Evolutionary conservation across 352 stramenopile species (phyloP), one percentile per base, ranked within the genome.

Genomic region (Phytophthora cajani): DNA sequence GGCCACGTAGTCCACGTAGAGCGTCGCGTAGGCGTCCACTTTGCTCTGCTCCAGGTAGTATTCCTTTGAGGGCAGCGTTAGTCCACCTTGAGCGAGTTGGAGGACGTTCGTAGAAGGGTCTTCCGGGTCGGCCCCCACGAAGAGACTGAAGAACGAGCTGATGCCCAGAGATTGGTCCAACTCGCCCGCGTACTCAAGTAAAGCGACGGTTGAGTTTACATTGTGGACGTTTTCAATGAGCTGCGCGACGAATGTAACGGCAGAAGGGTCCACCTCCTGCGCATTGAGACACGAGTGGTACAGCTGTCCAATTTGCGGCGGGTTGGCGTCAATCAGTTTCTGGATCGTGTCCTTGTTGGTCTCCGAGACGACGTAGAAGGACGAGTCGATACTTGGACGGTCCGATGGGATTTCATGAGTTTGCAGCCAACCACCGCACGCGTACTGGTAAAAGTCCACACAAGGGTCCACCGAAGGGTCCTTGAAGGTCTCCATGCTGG

Each of bases 401-500:
- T 88, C 77, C 21, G 68, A 58, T 38, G 84, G 79, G 25, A 94
- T 81, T 51, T 84, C 71, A 38, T 92, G 70, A 2, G 40, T 70
- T n/a, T 71, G 50, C 44, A 93, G 79, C 88, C 88, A 95, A 12
- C 84, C 82, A 19, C 83, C 85, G 57, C 88, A 93, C 17, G 87
- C 85, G 70, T 92, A 91, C 58, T 82, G 65, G 71, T 90, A 93
- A 62, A 95, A 95, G 50, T 95, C 84, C 2, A 84, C 69, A 59
- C 88, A 95, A 38, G 88, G 88, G 55, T 93, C 83, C 10, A 72
- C 72, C 1, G 62, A 72, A 38, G 61, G 57, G 65, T 93, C 84
- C 62, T 91, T 88, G 44, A 82, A 83, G 6, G 72, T 63, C 19
- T 88, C 74, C 36, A 89, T 52, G 21, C 5, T 60, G 27, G 72